These are phyloP conservation scores for Chrysopogon serrulatus DNA, from an alignment of 176 grass and related monocot species.

Conservation along the genomic window DNA sequence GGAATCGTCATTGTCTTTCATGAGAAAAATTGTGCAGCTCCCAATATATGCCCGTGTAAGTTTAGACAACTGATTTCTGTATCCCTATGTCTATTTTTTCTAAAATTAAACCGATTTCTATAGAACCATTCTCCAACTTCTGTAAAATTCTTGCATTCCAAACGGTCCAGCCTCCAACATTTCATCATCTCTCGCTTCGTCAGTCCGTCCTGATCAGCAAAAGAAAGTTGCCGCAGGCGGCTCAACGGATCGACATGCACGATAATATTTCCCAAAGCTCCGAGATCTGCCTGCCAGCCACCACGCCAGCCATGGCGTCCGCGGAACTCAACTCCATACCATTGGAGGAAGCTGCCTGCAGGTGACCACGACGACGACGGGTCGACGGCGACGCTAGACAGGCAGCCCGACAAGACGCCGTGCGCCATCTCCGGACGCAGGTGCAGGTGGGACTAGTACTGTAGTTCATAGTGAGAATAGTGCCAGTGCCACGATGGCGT, in stretches of 20 bases:
- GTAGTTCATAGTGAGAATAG: too few relatives aligned
- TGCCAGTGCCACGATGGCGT: too few relatives aligned
- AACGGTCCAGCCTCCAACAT: not conserved
- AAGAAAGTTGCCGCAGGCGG: not conserved
- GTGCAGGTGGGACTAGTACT: not conserved
- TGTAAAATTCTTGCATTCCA: too few relatives aligned
- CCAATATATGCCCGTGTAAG: not conserved
- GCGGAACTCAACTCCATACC: not conserved
- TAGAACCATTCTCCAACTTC: too few relatives aligned
- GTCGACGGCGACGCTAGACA: not conserved
- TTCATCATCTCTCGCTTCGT: not conserved
- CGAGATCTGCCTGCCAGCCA: not conserved
- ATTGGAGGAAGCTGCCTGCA: not conserved
- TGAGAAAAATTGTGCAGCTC: too few relatives aligned
- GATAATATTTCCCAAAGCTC: not conserved
- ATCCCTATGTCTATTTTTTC: too few relatives aligned
- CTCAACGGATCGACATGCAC: not conserved
- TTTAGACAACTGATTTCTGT: too few relatives aligned
- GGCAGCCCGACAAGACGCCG: slow-evolving; percentile 13
- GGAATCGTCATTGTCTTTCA: too few relatives aligned
- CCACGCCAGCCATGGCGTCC: not conserved
- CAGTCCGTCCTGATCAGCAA: not conserved
- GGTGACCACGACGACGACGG: not conserved
- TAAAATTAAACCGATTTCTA: too few relatives aligned
- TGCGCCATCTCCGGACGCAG: not conserved